phyloP scores from a whole-genome alignment of 208 protist species.

The Strigomonas galati region DNA sequence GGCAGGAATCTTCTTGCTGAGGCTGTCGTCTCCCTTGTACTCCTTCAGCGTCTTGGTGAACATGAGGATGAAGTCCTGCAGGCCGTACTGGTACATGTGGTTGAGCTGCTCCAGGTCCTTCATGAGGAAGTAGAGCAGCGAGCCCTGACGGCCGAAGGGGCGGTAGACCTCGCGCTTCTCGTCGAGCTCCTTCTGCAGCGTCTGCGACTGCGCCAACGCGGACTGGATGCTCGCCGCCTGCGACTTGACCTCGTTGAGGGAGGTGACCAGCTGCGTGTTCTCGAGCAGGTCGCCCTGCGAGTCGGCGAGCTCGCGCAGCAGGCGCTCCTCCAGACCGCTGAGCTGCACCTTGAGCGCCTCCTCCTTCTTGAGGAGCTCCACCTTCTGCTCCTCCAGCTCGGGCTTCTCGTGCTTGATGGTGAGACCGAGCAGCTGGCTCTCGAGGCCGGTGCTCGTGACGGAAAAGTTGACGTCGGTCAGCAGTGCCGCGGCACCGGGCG shows the following conservation, averaged over 20 bases:
- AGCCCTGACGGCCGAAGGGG: conserved; percentile 83
- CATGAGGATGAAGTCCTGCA: conserved; percentile 87
- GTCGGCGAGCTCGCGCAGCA: conserved; percentile 92
- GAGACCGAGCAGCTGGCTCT: conserved; percentile 94
- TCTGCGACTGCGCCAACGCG: conserved; percentile 79
- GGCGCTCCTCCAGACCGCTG: conserved; percentile 87
- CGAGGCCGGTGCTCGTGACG: conserved; percentile 93
- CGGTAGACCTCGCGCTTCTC: conserved; percentile 93
- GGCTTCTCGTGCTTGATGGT: conserved; percentile 96
- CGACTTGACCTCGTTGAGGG: conserved; percentile 94
- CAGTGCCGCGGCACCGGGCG: conserved; percentile 85
- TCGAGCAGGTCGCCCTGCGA: conserved; percentile 94
- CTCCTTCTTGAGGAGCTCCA: conserved; percentile 93
- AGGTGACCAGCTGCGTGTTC: conserved; percentile 91
- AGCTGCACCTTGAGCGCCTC: conserved; percentile 95
- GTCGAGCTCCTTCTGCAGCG: conserved; percentile 91
- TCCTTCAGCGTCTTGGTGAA: conserved; percentile 60
- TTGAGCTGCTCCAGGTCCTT: conserved; percentile 89
- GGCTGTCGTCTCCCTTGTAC: conserved; percentile 38
- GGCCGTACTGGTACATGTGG: conserved; percentile 97
- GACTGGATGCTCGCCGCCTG: conserved; percentile 83
- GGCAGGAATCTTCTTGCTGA: conserved; percentile 46
- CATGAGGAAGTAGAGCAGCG: conserved; percentile 93
- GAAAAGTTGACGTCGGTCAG: conserved; percentile 97
- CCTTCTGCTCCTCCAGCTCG: conserved; percentile 93